Conservation (phyloP, 768 basidiomycete genomes). For the Tulasnella sp. region DNA sequence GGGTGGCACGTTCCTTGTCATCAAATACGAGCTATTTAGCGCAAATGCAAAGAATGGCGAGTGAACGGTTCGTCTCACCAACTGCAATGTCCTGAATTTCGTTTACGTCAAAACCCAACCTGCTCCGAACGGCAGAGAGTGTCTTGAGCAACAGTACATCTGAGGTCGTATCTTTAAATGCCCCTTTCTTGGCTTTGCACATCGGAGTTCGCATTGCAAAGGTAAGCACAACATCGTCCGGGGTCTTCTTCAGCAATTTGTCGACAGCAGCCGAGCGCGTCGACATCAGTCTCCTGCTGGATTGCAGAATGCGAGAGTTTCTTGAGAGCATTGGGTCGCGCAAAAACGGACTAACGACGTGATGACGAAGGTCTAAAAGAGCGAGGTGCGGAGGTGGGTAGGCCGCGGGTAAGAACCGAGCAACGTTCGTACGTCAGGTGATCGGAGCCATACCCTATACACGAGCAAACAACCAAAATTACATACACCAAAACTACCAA, state of each 20-base stretch:
- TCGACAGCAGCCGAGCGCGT: background rate
- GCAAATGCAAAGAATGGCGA: background rate
- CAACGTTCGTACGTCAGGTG: background rate
- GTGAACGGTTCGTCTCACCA: constrained; percentile 39
- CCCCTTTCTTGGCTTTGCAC: constrained; percentile 83
- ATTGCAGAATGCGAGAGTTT: background rate
- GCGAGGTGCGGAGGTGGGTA: background rate
- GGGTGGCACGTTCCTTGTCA: constrained; percentile 69
- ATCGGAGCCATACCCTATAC: background rate
- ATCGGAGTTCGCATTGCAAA: constrained; percentile 87
- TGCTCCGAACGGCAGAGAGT: constrained; percentile 54
- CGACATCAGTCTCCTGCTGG: background rate
- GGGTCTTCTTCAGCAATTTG: constrained; percentile 54
- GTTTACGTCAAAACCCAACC: constrained; percentile 56
- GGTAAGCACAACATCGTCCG: constrained; percentile 83
- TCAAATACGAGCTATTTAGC: background rate
- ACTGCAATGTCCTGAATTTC: constrained; percentile 80
- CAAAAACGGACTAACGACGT: too few species aligned
- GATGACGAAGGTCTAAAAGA: too few species aligned
- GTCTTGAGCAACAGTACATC: constrained; percentile 80
- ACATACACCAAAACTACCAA: background rate
- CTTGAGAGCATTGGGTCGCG: background rate
- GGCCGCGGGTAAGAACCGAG: constrained; percentile 9
- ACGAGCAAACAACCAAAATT: background rate
- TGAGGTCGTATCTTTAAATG: constrained; percentile 77